Base-by-base conservation (phyloP, 345 rosid genomes). In the Salix exigua region DNA sequence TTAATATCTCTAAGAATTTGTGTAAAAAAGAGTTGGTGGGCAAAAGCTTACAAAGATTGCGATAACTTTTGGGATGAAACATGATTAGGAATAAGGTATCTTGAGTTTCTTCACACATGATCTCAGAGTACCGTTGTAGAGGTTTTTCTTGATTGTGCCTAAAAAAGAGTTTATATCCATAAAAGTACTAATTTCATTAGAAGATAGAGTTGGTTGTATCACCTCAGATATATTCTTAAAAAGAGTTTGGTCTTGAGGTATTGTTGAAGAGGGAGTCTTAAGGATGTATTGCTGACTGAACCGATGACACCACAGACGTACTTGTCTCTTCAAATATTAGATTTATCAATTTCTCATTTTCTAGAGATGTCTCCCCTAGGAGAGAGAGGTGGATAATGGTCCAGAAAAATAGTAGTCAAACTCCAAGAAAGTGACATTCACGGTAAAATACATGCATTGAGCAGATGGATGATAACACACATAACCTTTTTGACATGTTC, bases 401-500 rank as follows among this genome's bases (percentile, higher is more conserved):
- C 10, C 2, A 16, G 25, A 21, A 35, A 2, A 30, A 30, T 61
- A 68, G 28, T 38, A 42, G 13, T 21, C 7, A 1, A 1, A 19
- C 19, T 68, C 17, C 3, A n/a, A 42, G 4, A 68, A 68, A 11
- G 33, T 69, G 4, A 44, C 55, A 44, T 69, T 58, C 14, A 69
- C 44, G 35, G 68, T 68, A 21, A 40, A 11, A 37, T 61, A 60
- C 4, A 25, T 25, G 9, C 23, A 31, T 0, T 6, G 38, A 16
- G 1, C 5, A 2, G 61, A 13, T 14, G 73, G 66, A 26, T 68
- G 18, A n/a, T 46, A 75, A 11, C 35, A 75, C 6, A 18, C 4
- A 66, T 75, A 67, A 0, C 78, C 78, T 16, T 75, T 75, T 31
- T 75, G n/a, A 48, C 16, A 26, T 11, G 17, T 6, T 7, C 7